A percentile compares a stretch with the other conserved stretches of the same genome.
Evolutionary conservation across 805 yeast genomes (phyloP).

Genomic region (Lipomyces spencermartinsiae): DNA sequence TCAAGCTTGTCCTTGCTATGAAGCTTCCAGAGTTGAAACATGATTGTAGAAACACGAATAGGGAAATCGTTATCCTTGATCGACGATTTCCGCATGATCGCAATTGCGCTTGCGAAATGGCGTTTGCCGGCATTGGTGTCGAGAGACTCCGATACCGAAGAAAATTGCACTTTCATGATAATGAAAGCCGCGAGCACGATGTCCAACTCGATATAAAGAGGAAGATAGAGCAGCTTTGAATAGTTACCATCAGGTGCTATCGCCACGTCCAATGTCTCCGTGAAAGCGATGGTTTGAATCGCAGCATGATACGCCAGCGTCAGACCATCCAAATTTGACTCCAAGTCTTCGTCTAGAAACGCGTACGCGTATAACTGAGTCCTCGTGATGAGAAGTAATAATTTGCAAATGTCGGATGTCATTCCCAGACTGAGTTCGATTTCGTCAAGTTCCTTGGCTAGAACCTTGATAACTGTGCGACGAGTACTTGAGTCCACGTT

Average conservation of each 20-base stretch:
- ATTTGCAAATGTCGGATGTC: conserved; percentile 71
- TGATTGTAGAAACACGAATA: conserved; percentile 88
- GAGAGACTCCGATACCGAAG: conserved; percentile 67
- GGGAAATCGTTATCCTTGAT: conserved; percentile 91
- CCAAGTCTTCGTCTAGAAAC: conserved; percentile 65
- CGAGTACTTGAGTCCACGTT: conserved; percentile 72
- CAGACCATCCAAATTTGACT: conserved; percentile 73
- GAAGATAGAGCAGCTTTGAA: conserved; percentile 74
- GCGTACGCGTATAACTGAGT: conserved; percentile 84
- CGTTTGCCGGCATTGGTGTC: conserved; percentile 44
- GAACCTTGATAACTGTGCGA: conserved; percentile 72
- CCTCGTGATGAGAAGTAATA: conserved; percentile 73
- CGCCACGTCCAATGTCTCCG: conserved; percentile 68
- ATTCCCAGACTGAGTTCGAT: conserved; percentile 63
- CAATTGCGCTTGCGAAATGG: conserved; percentile 65
- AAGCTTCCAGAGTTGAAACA: conserved; percentile 92
- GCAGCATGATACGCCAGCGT: conserved; percentile 83
- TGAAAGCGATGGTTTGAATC: conserved; percentile 44
- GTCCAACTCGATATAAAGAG: conserved; percentile 74
- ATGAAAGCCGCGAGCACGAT: conserved; percentile 93
- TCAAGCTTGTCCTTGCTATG: conserved; percentile 52
- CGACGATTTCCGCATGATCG: conserved; percentile 76
- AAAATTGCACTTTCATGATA: conserved; percentile 78
- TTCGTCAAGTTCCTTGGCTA: conserved; percentile 76
- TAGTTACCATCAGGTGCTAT: conserved; percentile 64